Evolutionary conservation across 768 basidiomycete genomes (phyloP), one percentile per base, ranked within the genome.

Genomic region (Tylopilus cervinicoccineus): DNA sequence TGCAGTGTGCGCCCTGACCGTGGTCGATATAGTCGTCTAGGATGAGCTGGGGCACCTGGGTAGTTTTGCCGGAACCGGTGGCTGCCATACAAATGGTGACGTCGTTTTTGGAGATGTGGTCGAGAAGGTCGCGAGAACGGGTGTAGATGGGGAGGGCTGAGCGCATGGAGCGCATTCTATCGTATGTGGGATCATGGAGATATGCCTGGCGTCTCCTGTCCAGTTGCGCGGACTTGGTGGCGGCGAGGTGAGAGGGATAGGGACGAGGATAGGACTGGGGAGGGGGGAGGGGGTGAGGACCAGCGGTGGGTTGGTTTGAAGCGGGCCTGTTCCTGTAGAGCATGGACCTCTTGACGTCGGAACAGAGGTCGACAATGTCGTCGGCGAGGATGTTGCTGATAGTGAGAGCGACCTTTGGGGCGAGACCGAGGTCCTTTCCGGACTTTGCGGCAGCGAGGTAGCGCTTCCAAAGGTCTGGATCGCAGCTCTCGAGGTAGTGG

Each of bases 11-110:
- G 14, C 94, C 94, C 46, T 88, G 73, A n/a, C 83, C 88, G 14
- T 75, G 71, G 16, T 83, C 73, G 49, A 93, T 93, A 60, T 77
- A 84, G 36, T 87, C 78, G 58, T 97, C 93, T 41, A 97, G 76
- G 53, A 96, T 83, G 39, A 96, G 76, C 65, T 96, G 94, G 6
- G 94, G 94, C 22, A 96, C 80, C 66, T 97, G 94, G 0, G 93
- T 96, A 7, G 92, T 95, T 72, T 96, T 96, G 2, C 93, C 92
- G 2, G 90, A 93, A 29, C 92, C 91, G 3, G 93, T 93, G 7
- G 87, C 81, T 39, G 91, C 91, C 84, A 92, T 87, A 56, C 86
- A 83, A 56, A 95, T 83, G 1, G 88, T 88, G 49, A 96, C 91
- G 13, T 93, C 88, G 65, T 95, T 82, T 26, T 78, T 69, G 17